Evolutionary conservation across 1,284 basidiomycete genomes (phyloP).

Genomic region (Omphalotus olearius): DNA sequence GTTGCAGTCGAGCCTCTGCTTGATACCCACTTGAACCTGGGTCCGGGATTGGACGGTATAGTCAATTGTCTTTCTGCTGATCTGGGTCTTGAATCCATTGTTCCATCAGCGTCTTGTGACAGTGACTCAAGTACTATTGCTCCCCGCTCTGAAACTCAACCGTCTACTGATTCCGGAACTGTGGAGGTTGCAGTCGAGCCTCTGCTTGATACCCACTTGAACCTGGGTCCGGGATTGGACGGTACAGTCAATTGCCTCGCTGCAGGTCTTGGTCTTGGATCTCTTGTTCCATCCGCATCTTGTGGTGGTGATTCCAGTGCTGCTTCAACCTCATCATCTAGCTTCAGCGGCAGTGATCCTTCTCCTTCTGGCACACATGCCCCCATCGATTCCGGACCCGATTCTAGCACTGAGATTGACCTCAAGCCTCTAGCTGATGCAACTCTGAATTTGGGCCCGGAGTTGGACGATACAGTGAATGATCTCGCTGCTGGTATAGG

Average conservation of each 20-base stretch:
- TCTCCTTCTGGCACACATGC: too few species aligned
- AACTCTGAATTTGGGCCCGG: background rate
- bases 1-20: background rate
- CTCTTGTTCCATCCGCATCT: background rate
- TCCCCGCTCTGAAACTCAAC: too few species aligned
- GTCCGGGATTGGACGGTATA: background rate
- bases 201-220: background rate
- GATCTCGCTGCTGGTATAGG: background rate
- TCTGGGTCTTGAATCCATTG: background rate
- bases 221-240: background rate
- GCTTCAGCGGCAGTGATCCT: too few species aligned
- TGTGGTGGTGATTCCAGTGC: too few species aligned
- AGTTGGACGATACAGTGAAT: background rate
- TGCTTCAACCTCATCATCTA: too few species aligned
- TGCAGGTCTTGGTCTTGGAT: background rate
- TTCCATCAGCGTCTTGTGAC: background rate
- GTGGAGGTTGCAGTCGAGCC: background rate
- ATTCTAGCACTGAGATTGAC: background rate
- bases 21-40: background rate
- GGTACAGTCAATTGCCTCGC: background rate
- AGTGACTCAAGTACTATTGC: too few species aligned
- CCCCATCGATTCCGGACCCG: background rate
- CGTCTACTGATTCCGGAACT: too few species aligned
- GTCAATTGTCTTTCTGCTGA: background rate
- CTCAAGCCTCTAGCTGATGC: background rate